A percentile compares a stretch with the other conserved stretches of the same genome.
Conservation (phyloP, 345 rosid genomes). For the Lepidium didymum region DNA sequence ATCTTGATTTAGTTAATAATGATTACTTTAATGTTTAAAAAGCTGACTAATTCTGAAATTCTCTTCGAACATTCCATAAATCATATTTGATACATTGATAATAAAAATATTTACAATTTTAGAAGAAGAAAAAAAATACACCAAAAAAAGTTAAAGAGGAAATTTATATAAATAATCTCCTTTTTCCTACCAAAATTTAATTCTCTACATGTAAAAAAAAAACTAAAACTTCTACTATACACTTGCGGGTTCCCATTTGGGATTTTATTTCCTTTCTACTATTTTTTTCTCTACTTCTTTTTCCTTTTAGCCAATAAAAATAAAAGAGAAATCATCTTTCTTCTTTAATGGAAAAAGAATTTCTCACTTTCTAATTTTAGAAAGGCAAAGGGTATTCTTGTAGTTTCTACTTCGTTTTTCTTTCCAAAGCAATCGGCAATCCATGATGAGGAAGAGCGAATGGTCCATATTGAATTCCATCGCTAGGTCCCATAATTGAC, state of each 20-base stretch:
- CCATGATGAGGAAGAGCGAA: conserved; percentile 84
- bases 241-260: conserved; percentile 23
- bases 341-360: background rate
- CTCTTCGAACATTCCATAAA: background rate
- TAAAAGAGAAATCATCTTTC: background rate
- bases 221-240: conserved; percentile 18
- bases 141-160: background rate
- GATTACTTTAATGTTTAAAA: background rate
- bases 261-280: background rate
- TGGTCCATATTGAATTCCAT: conserved; percentile 77
- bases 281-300: background rate
- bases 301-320: background rate
- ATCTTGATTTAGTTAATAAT: too few species aligned
- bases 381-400: background rate
- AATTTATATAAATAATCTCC: background rate
- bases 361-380: conserved; percentile 11
- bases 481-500: conserved; percentile 41
- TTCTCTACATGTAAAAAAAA: background rate
- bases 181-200: background rate
- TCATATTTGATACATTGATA: background rate
- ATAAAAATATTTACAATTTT: conserved; percentile 5
- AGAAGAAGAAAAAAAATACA: background rate
- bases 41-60: background rate
- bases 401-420: conserved; percentile 24
- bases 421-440: conserved; percentile 58